Evolutionary conservation across 352 stramenopile species (phyloP), one percentile per base, ranked within the genome.

Genomic region (Ochromonadaceae sp.): DNA sequence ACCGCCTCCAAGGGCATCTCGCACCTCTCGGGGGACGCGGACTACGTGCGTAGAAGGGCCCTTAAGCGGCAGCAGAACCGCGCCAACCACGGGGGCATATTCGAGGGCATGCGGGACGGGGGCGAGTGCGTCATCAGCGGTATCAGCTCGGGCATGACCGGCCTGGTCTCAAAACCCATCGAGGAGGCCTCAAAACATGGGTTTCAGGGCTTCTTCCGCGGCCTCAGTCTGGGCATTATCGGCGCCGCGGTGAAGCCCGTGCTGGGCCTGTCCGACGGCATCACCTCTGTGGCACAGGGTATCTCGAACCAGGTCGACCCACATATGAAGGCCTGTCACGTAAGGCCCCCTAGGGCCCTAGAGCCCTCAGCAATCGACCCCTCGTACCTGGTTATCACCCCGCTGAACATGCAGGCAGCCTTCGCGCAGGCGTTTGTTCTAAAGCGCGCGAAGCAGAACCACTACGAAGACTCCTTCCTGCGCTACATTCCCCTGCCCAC

Each of bases 231-330:
- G 50, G 74, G 74, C 17, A 20, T 79, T 1, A 36, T 73, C 20
- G 74, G 74, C 5, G 67, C 67, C 14, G 71, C 68, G 20, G 69
- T 78, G 26, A 79, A 79, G 48, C 74, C 74, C 15, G 62, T 79
- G 9, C n/a, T 60, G 20, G 55, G 55, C 2, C 30, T 63, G 26
- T 25, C 55, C 17, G 55, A 63, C 1, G 55, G 55, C 26, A 3
- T 63, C 10, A 26, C 55, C 30, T 50, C 55, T 2, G 39, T 63
- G 28, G 55, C 55, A 10, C 25, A 30, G 12, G 55, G 55, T n/a
- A 50, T 63, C 25, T 63, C 55, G 1, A 63, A 31, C 32, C 20
- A 63, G 41, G 38, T 63, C 31, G 55, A 49, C 28, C 7, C 7
- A 5, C 26, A 30, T 22, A 2, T 2, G n/a, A 34, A 17, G 7